Evolutionary conservation across 257 asterid species (phyloP), one percentile per base, ranked within the genome.

Genomic region (Solanum bukasovii): DNA sequence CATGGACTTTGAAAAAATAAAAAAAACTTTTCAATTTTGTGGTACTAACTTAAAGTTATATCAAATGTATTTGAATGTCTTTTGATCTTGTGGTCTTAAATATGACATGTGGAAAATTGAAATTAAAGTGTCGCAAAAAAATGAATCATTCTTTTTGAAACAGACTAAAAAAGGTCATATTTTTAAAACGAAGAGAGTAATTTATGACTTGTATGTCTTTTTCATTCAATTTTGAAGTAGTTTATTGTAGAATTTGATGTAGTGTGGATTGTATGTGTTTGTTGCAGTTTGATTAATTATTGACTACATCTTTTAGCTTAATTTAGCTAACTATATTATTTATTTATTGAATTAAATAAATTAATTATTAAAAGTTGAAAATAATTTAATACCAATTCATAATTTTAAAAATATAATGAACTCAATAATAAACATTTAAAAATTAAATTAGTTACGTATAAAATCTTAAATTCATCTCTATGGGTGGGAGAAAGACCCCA

Each of bases 61-160:
- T 52, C 9, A 18, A 52, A 52, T 18, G 63, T 52, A 1, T 18
- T 18, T 2, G 4, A 16, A 16, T 52, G 63, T 6, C 63, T 16
- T 52, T 52, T 52, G 0, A 18, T 0, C 9, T 52, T 52, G 9
- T 52, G n/a, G 9, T 2, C 1, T 52, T 52, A 52, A 52, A 52
- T 0, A 52, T 52, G 63, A 0, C 4, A 52, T 14, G 9, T 52
- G n/a, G 0, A 52, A 6, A 52, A 6, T 2, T 52, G 9, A 52
- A 52, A 52, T 52, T 52, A 18, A 52, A 18, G 0, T 52, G 1
- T 52, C 1, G 20, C 59, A 6, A 52, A 52, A 52, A 52, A 49
- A 16, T 49, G 0, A 49, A 0, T 49, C 7, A 46, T 46, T 46
- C 1, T 18, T 52, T 52, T 52, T 16, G 0, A 52, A 52, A 52